Percentiles rank a stretch among this genome's conserved stretches.
Evolutionary conservation across 257 asterid genomes (phyloP).

Genomic region (Ehretia macrophylla): DNA sequence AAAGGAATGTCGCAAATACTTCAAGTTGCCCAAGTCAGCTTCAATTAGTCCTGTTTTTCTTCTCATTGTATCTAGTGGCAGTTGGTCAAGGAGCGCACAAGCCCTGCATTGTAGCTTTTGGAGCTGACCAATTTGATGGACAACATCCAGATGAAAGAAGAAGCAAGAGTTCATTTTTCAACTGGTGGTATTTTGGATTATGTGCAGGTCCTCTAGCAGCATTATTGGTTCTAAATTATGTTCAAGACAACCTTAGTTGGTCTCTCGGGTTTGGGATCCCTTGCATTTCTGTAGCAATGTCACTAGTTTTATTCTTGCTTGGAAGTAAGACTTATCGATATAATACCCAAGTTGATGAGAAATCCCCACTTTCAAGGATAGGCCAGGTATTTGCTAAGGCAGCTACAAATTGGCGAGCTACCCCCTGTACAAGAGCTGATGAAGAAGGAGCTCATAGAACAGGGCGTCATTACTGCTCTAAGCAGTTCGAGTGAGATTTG

Average conservation of each 20-base stretch:
- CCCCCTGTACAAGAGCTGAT: conserved; percentile 5
- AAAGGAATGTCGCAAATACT: neutral
- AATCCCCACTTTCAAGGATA: conserved; percentile 19
- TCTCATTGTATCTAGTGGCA: conserved; percentile 37
- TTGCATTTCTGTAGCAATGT: conserved; percentile 27
- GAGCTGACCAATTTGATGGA: conserved; percentile 51
- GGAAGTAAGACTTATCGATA: conserved; percentile 39
- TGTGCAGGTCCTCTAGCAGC: conserved; percentile 37
- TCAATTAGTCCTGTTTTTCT: conserved; percentile 30
- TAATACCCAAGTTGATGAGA: conserved; percentile 19
- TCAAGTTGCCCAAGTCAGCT: conserved; percentile 17
- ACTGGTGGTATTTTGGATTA: conserved; percentile 42
- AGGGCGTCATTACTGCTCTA: conserved; percentile 19
- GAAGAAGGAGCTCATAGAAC: conserved; percentile 15
- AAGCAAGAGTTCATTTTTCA: conserved; percentile 43
- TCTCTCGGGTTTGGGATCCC: conserved; percentile 49
- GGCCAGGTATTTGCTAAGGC: conserved; percentile 22
- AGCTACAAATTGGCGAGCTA: conserved; percentile 18
- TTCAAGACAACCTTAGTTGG: conserved; percentile 52
- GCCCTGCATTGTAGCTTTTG: conserved; percentile 47
- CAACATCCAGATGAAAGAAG: conserved; percentile 32
- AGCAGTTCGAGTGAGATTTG: conserved; percentile 28
- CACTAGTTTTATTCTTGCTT: conserved; percentile 19
- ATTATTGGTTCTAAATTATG: conserved; percentile 34
- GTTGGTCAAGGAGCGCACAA: conserved; percentile 37